Base-by-base conservation (phyloP, 768 basidiomycete genomes). In the Rhizopogon vesiculosus region DNA sequence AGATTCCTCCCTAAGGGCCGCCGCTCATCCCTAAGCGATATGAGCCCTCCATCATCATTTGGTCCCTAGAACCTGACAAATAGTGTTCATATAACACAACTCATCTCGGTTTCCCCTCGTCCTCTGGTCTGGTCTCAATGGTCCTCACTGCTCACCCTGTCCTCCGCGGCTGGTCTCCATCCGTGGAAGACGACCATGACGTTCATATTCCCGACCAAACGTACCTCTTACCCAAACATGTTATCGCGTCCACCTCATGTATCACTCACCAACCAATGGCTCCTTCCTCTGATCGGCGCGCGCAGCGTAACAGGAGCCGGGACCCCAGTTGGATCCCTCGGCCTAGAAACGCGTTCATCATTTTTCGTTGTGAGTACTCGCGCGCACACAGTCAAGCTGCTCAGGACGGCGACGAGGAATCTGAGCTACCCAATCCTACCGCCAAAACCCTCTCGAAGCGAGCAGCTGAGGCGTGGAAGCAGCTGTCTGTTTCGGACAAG, bases 391-490 rank as follows among this genome's bases (percentile, higher is more conserved):
- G 69, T 69, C 71, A 76, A 42, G 35, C 51, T 3, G 42, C 53
- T 19, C 71, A 74, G 42, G 74, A 75, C 4, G 68, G 72, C 13
- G 66, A 73, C 29, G 72, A 73, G 35, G 53, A 64, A 7, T 42
- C 58, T 9, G 64, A 63, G 40, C 15, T 55, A 12, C 44, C 56
- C 29, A 61, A 60, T 28, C 38, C 55, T 13, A 64, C 52, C 22
- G 79, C 80, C 56, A 82, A 83, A 66, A 78, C 81, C 1, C 78
- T 93, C 40, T 90, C 87, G n/a, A 86, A 87, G 61, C 79, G 87
- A 45, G 91, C 90, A 0, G 85, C 81, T 0, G 84, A 85, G 51
- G 84, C 87, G 31, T 94, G 92, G 92, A 78, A 76, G 40, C 72
- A 78, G 55, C 75, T 91, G 13, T 58, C 79, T 0, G 55, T 62